Evolutionary conservation across 1,284 basidiomycete genomes (phyloP).

Genomic region (Austroboletus rostrupii): DNA sequence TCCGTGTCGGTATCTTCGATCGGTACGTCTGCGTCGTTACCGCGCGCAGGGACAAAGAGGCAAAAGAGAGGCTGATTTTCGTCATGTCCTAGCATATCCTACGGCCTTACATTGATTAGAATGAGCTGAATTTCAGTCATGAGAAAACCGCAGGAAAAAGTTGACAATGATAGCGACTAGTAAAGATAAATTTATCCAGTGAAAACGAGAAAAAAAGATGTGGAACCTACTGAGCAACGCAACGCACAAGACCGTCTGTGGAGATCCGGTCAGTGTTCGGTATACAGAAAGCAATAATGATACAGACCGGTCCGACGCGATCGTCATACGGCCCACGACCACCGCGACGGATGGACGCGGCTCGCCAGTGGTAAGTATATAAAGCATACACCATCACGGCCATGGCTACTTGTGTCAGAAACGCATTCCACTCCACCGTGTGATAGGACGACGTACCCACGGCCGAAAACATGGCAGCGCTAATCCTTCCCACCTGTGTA

Average conservation of each 20-base stretch:
- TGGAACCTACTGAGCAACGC: constrained; percentile 69
- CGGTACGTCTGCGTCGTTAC: constrained; percentile 53
- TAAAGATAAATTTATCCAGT: constrained; percentile 2
- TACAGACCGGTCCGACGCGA: constrained; percentile 77
- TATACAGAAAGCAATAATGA: constrained; percentile 8
- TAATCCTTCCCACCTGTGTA: constrained; percentile 80
- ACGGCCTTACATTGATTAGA: constrained; percentile 14
- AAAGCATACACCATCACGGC: constrained; percentile 96
- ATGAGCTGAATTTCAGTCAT: constrained; percentile 11
- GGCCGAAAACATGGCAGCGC: constrained; percentile 88
- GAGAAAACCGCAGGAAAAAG: constrained; percentile 80
- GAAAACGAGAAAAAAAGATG: not conserved
- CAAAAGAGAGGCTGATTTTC: constrained; percentile 48
- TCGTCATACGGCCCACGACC: constrained; percentile 97
- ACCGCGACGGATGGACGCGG: constrained; percentile 86
- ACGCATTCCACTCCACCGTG: not conserved
- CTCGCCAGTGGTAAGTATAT: constrained; percentile 95
- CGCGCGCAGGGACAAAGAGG: constrained; percentile 51
- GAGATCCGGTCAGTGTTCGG: constrained; percentile 9
- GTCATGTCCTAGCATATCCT: constrained; percentile 4
- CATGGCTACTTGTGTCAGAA: constrained; percentile 62
- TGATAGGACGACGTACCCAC: constrained; percentile 60
- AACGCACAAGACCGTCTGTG: constrained; percentile 81
- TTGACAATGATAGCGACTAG: constrained; percentile 86
- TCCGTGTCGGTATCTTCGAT: constrained; percentile 64